Percentiles rank a stretch among this genome's conserved stretches.
Conservation (phyloP, 768 basidiomycete species). For the Lenzites betulinus region DNA sequence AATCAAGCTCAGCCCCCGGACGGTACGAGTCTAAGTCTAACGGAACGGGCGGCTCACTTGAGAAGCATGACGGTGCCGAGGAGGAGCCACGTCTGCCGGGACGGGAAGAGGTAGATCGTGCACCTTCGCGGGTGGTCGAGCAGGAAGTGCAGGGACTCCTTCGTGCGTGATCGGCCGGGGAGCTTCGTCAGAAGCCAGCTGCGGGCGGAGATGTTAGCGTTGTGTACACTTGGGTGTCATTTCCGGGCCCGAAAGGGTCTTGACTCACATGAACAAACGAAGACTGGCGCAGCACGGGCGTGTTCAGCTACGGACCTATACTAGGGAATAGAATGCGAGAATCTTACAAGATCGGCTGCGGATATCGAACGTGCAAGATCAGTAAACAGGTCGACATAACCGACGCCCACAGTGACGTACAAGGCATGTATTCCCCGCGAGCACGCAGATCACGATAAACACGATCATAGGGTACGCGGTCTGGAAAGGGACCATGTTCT, state of each 20-base stretch:
- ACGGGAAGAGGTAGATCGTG: slow-evolving; percentile 87
- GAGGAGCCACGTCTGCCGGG: slow-evolving; percentile 92
- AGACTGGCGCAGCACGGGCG: slow-evolving; percentile 47
- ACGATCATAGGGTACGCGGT: slow-evolving; percentile 47
- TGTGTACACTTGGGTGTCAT: slow-evolving; percentile 6
- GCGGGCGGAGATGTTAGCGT: not conserved
- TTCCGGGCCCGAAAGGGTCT: slow-evolving; percentile 31
- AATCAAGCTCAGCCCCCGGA: not conserved
- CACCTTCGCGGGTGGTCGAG: slow-evolving; percentile 93
- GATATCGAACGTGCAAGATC: not conserved
- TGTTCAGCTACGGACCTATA: not conserved
- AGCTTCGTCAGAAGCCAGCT: slow-evolving; percentile 78
- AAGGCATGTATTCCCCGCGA: slow-evolving; percentile 58
- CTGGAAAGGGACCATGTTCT: slow-evolving; percentile 55
- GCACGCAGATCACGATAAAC: slow-evolving; percentile 44
- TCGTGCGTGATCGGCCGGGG: slow-evolving; percentile 54
- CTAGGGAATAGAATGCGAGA: slow-evolving; percentile 8
- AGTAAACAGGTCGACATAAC: not conserved
- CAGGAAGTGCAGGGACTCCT: slow-evolving; percentile 85
- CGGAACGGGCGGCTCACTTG: slow-evolving; percentile 50
- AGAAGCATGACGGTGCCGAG: slow-evolving; percentile 63
- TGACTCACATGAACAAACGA: slow-evolving; percentile 78
- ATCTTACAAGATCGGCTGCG: slow-evolving; percentile 82
- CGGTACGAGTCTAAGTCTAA: not conserved
- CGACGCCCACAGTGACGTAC: slow-evolving; percentile 35